phyloP scores from a whole-genome alignment of 129 eudicot species.

The Helianthus tuberosus region DNA sequence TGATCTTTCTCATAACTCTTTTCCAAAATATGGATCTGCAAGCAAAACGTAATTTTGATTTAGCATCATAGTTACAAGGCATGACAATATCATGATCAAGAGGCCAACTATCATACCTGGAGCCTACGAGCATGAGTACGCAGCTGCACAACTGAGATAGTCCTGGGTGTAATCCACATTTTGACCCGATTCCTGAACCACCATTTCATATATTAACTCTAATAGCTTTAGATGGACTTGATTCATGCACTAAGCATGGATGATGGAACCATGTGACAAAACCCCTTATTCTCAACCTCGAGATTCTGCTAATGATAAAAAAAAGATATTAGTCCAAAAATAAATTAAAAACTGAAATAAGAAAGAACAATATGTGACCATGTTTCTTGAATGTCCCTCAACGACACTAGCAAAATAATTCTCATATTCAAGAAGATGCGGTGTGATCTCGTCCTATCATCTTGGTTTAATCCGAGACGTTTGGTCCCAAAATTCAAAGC shows the following conservation, averaged over 20 bases:
- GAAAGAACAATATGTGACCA: constrained; percentile 31
- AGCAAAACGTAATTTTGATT: not conserved
- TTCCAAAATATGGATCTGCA: constrained; percentile 86
- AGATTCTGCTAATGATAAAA: constrained; percentile 37
- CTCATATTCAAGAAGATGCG: not conserved
- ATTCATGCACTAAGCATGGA: constrained; percentile 47
- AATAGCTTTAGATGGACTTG: constrained; percentile 43
- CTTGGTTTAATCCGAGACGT: no score
- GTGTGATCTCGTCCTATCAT: not conserved
- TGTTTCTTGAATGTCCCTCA: constrained; percentile 64
- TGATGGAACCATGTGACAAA: no score
- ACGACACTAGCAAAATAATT: constrained; percentile 1
- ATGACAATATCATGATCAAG: not conserved
- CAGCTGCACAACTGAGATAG: constrained; percentile 80
- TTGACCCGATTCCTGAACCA: constrained; percentile 42
- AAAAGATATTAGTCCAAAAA: constrained; percentile 2
- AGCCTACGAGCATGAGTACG: constrained; percentile 98
- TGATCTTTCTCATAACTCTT: no score
- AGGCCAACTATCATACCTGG: constrained; percentile 54
- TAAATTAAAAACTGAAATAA: not conserved
- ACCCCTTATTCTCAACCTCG: constrained; percentile 44
- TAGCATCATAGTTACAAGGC: not conserved
- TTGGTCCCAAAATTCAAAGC: no score
- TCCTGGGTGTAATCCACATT: constrained; percentile 34
- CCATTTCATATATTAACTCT: constrained; percentile 53